Conservation (phyloP, 768 basidiomycete genomes). For the Suillus placidus region DNA sequence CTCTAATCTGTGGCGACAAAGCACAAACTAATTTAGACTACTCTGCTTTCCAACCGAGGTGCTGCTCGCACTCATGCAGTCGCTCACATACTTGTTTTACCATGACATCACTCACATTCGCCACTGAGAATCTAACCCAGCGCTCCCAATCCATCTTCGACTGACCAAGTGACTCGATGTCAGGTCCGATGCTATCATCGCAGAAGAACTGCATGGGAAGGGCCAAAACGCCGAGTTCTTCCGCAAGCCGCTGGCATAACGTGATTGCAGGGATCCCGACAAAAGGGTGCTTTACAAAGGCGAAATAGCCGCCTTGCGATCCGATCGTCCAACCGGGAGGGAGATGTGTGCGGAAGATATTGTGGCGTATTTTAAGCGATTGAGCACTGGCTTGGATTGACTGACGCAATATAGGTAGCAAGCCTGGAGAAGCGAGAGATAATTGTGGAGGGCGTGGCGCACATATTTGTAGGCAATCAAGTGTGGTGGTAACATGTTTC, state of each 20-base stretch:
- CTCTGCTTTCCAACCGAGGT: constrained; percentile 39
- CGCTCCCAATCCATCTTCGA: constrained; percentile 46
- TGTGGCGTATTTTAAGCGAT: constrained; percentile 54
- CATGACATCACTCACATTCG: constrained; percentile 72
- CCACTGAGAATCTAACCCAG: constrained; percentile 81
- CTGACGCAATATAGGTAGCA: constrained; percentile 53
- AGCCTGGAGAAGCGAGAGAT: constrained; percentile 53
- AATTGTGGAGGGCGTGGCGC: constrained; percentile 73
- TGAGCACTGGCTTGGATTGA: constrained; percentile 56
- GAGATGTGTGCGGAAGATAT: constrained; percentile 53
- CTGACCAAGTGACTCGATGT: constrained; percentile 24
- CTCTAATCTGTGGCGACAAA: not conserved
- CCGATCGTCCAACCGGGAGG: constrained; percentile 62
- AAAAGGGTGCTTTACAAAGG: constrained; percentile 75
- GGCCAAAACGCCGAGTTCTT: constrained; percentile 62
- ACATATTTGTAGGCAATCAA: constrained; percentile 83
- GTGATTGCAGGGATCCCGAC: constrained; percentile 44
- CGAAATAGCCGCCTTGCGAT: constrained; percentile 74
- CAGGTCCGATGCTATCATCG: constrained; percentile 18
- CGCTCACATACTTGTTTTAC: constrained; percentile 55
- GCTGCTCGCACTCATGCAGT: constrained; percentile 41
- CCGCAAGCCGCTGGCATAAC: constrained; percentile 62
- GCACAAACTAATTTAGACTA: not conserved
- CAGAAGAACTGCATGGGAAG: constrained; percentile 71
- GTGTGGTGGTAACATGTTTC: constrained; percentile 51